Evolutionary conservation across 1,284 basidiomycete species (phyloP), one percentile per base, ranked within the genome.

Genomic region (Moniliophthora roreri): DNA sequence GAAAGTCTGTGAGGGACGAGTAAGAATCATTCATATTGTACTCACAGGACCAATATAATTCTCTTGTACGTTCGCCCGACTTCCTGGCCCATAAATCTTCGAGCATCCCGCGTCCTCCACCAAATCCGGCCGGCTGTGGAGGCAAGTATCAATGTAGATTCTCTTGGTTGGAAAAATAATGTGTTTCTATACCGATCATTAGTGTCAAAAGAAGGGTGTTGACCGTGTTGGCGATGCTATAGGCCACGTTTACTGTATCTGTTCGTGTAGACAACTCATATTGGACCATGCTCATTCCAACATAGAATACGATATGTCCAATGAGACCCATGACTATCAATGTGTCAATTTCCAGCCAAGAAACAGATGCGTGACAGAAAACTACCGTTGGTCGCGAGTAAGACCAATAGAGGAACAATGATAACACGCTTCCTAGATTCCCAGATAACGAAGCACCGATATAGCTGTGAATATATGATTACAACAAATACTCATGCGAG

Each of bases 51-150:
- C 7, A 24, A 16, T 41, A 50, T 41, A 23, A 42, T 20, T 4
- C n/a, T 23, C 38, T 34, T 50, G 24, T 41, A 50, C 18, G 26
- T 50, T 7, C 28, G 16, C 24, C 32, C 28, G 26, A 50, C 10
- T 15, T 28, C 34, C 3, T 38, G 24, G 4, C 24, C 16, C 49
- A 18, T 32, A 24, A 50, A 16, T n/a, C 26, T 15, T 9, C n/a
- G 9, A 21, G 24, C 13, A 39, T 50, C 49, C 13, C 37, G 16
- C 4, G 21, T 39, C 4, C 40, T 26, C 49, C 49, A 50, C 49
- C 49, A 50, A 11, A 50, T 50, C 4, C 49, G 49, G n/a, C 49
- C 49, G 13, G 49, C 49, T 50, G 18, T 50, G 4, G 36, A 38
- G 34, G 23, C 2, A 50, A 5, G 18, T 18, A 36, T 6, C 16